phyloP scores from a whole-genome alignment of 202 grass and related monocot species.

The Digitaria exilis region DNA sequence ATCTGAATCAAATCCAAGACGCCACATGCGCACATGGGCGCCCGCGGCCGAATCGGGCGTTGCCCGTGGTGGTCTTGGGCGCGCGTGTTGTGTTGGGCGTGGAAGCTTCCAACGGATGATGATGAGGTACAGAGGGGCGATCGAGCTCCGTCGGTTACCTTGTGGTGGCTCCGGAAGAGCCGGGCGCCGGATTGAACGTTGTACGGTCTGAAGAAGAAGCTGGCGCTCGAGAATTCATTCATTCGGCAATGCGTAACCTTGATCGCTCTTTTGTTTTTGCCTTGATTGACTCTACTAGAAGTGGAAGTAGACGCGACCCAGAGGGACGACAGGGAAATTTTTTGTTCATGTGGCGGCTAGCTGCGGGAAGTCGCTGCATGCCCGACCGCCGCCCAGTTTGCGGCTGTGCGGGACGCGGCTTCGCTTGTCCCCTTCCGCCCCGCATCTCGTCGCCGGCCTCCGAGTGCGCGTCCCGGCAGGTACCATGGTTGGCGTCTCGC shows the following conservation, averaged over 20 bases:
- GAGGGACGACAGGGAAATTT: background rate
- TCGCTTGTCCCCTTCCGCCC: background rate
- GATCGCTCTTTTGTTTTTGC: background rate
- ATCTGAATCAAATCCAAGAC: constrained; percentile 47
- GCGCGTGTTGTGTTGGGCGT: background rate
- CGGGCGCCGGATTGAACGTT: too few relatives aligned
- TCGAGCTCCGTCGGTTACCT: too few relatives aligned
- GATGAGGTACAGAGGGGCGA: too few relatives aligned
- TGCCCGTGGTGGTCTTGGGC: background rate
- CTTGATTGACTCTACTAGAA: background rate
- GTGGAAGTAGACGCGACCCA: background rate
- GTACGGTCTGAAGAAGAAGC: too few relatives aligned
- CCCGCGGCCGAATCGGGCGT: background rate
- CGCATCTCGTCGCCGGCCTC: background rate
- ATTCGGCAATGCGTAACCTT: background rate
- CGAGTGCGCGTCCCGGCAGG: background rate
- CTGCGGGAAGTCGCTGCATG: background rate
- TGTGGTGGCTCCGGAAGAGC: background rate
- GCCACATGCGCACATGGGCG: constrained; percentile 34
- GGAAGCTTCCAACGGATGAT: background rate
- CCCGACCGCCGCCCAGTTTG: background rate
- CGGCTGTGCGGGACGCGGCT: constrained; percentile 22
- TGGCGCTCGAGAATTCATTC: too few relatives aligned
- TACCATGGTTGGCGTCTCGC: background rate
- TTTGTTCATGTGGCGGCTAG: background rate